phyloP scores from a whole-genome alignment of 1,139 yeast species.

The Blastobotrys petasosporus region DNA sequence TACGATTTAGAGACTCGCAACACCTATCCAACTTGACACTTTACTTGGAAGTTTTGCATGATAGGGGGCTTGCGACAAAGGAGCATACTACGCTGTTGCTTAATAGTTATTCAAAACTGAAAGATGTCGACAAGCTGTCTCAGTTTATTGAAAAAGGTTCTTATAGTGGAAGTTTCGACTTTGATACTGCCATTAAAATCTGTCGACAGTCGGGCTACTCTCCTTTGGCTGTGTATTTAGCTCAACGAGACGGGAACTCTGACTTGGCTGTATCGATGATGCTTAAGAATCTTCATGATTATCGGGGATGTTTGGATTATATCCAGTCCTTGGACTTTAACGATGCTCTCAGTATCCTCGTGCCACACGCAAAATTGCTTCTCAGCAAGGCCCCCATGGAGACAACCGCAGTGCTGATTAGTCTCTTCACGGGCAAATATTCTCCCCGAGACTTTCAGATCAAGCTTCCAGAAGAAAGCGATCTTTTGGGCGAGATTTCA shows the following conservation, averaged over 20 bases:
- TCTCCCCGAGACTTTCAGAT: conserved; percentile 37
- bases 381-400: conserved; percentile 69
- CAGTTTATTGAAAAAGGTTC: conserved; percentile 47
- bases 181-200: conserved; percentile 62
- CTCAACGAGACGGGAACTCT: conserved; percentile 68
- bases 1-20: conserved; percentile 80
- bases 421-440: conserved; percentile 83
- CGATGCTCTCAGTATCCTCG: conserved; percentile 67
- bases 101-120: conserved; percentile 78
- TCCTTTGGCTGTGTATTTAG: conserved; percentile 62
- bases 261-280: conserved; percentile 72
- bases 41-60: conserved; percentile 59
- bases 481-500: not conserved
- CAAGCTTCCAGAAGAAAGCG: conserved; percentile 1
- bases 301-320: conserved; percentile 57
- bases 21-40: conserved; percentile 60
- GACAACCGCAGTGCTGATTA: conserved; percentile 74
- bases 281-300: conserved; percentile 59
- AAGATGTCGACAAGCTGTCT: conserved; percentile 52
- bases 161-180: conserved; percentile 50
- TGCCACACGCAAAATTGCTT: conserved; percentile 59
- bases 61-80: conserved; percentile 48
- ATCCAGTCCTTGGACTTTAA: conserved; percentile 68
- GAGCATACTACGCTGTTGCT: conserved; percentile 80
- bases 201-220: conserved; percentile 74